Conservation (phyloP, 2,329 filamentous ascomycete species). For the Aspergillus bombycis region DNA sequence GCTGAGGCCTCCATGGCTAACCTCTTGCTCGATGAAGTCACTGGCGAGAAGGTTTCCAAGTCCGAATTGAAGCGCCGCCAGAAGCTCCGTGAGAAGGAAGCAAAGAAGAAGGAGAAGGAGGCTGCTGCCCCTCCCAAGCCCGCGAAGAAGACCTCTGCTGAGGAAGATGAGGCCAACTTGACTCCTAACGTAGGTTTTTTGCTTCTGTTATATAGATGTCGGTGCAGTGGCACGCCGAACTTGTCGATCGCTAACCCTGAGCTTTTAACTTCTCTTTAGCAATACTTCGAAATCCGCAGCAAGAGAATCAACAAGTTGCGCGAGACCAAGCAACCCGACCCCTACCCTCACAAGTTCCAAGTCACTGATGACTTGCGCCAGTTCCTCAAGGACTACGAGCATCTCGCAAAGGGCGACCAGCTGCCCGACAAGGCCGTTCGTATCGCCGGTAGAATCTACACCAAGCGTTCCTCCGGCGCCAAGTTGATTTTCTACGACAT, state of each 20-base stretch:
- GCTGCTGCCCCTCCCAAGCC: conserved; percentile 65
- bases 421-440: conserved; percentile 74
- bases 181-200: conserved; percentile 67
- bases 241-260: neutral
- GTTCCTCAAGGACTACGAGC: conserved; percentile 75
- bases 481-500: conserved; percentile 94
- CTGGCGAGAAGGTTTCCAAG: conserved; percentile 85
- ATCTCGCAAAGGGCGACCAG: conserved; percentile 83
- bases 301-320: conserved; percentile 77
- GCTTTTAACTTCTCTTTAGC: conserved; percentile 46
- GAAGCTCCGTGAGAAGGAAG: conserved; percentile 86
- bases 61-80: conserved; percentile 90
- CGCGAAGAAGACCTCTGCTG: conserved; percentile 62
- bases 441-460: conserved; percentile 85
- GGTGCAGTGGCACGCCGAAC: neutral
- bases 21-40: conserved; percentile 87
- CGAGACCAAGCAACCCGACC: conserved; percentile 73
- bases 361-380: conserved; percentile 80
- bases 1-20: conserved; percentile 63
- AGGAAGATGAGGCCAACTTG: conserved; percentile 71
- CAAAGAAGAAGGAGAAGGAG: conserved; percentile 85
- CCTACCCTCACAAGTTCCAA: conserved; percentile 93
- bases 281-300: conserved; percentile 97
- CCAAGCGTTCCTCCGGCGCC: conserved; percentile 76
- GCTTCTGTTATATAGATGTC: neutral